Evolutionary conservation across 495 filamentous ascomycete species (phyloP), one percentile per base, ranked within the genome.

Genomic region (Podospora sp.): DNA sequence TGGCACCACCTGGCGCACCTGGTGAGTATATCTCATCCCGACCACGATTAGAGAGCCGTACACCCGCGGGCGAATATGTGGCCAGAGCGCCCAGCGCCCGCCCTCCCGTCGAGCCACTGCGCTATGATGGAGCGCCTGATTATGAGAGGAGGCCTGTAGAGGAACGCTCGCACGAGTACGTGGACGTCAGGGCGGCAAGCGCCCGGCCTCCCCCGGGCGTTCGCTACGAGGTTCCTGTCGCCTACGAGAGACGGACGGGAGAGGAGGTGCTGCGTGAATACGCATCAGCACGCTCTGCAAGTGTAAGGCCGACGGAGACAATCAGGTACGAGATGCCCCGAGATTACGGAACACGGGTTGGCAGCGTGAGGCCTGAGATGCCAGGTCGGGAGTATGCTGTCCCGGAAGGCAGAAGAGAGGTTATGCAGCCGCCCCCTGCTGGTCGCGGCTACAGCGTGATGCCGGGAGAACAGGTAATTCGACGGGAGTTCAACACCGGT

Each of bases 61-160:
- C 65, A 33, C 67, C 65, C 6, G 74, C 75, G 33, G 81, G 83
- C 20, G 85, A 88, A 46, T 84, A 85, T 60, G 72, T 86, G n/a
- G 70, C 87, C 25, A 79, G 87, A 63, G 79, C 85, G 29, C 68
- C 83, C 9, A 90, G 87, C 73, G 84, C 88, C 22, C 84, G 86
- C 60, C 88, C 88, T 2, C 58, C 69, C 6, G 14, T 61, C 51
- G 71, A 73, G 3, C 24, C 63, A 1, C 18, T 49, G 2, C 67
- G 63, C 14, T 73, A 73, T 53, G 71, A 73, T 7, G 50, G 46
- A 7, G 46, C 26, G n/a, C 20, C 66, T 0, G 52, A 22, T 29
- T 72, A 69, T 20, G 80, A 80, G n/a, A 69, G 78, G 27, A 71
- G 77, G 11, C 46, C 64, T 21, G 53, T 69, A 4, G 79, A 80